A percentile compares a stretch with the other conserved stretches of the same genome.
These are phyloP conservation scores for Arthrobotrys entomopaga DNA, from an alignment of 2,329 filamentous ascomycete species.

Conservation along the genomic window DNA sequence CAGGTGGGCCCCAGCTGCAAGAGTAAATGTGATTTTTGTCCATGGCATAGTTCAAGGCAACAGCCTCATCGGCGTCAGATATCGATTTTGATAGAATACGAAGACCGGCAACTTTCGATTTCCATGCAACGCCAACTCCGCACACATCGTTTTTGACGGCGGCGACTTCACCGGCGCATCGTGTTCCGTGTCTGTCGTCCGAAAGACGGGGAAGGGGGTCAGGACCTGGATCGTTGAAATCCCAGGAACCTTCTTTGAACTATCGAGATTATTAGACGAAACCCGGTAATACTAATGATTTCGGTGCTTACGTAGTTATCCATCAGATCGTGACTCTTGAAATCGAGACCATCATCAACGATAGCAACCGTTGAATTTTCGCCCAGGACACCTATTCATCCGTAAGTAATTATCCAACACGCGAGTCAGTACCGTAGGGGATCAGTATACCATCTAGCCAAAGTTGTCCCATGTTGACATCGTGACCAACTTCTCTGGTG, in stretches of 20 bases:
- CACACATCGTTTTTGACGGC: conserved; percentile 93
- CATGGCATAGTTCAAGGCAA: conserved; percentile 90
- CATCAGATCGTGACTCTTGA: conserved; percentile 91
- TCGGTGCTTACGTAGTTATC: conserved; percentile 71
- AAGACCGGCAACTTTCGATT: conserved; percentile 85
- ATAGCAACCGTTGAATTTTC: conserved; percentile 90
- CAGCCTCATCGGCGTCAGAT: conserved; percentile 88
- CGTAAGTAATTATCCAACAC: too few species aligned
- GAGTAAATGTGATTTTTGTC: conserved; percentile 97
- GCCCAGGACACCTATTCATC: conserved; percentile 73
- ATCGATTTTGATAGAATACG: conserved; percentile 93
- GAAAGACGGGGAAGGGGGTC: conserved; percentile 83
- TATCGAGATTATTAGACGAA: conserved; percentile 62
- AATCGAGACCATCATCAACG: conserved; percentile 94
- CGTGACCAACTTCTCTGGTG: conserved; percentile 80
- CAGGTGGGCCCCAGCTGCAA: conserved; percentile 96
- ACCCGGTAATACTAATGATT: neutral
- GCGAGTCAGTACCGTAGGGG: neutral
- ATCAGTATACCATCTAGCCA: conserved; percentile 76
- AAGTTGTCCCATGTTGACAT: conserved; percentile 93
- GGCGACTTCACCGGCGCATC: conserved; percentile 92
- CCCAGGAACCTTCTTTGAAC: conserved; percentile 89
- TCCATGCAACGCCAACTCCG: conserved; percentile 94
- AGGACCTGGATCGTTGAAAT: conserved; percentile 87
- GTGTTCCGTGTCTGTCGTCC: conserved; percentile 90